These are phyloP conservation scores for Astragalus membranaceus DNA, from an alignment of 306 rosid species.

Conservation along the genomic window DNA sequence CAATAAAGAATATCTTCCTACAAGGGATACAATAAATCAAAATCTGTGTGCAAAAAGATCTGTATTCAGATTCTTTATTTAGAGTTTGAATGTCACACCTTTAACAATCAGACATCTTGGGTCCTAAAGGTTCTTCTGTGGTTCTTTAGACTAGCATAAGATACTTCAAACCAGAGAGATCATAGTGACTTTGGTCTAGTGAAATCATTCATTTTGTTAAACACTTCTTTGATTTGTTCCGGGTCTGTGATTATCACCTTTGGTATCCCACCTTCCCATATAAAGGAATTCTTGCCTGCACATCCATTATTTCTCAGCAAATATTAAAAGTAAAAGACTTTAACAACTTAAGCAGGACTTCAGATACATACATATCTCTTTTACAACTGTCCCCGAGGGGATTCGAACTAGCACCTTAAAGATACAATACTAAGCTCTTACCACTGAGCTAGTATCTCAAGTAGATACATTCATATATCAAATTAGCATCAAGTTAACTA, in stretches of 20 bases:
- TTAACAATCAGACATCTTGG: background rate
- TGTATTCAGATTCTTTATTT: background rate
- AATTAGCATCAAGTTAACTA: too few relatives aligned
- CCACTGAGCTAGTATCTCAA: too few relatives aligned
- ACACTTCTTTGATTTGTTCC: slow-evolving; percentile 21
- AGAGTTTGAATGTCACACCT: background rate
- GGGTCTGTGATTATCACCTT: slow-evolving; percentile 29
- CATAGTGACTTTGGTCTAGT: background rate
- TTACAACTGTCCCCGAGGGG: too few relatives aligned
- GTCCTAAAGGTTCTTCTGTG: background rate
- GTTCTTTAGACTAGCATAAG: background rate
- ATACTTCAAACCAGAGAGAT: background rate
- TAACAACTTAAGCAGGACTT: too few relatives aligned
- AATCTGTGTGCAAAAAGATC: too few relatives aligned
- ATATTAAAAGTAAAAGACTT: too few relatives aligned
- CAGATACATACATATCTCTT: too few relatives aligned
- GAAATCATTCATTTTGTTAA: slow-evolving; percentile 18
- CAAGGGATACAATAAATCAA: too few relatives aligned
- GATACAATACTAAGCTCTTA: too few relatives aligned
- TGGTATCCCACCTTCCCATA: slow-evolving; percentile 25
- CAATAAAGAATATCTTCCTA: too few relatives aligned
- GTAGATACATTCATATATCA: too few relatives aligned
- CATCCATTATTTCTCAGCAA: background rate
- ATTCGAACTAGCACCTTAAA: too few relatives aligned
- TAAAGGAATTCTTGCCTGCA: slow-evolving; percentile 23